Conservation (phyloP, 768 basidiomycete species). For the Steccherinum ochraceum region DNA sequence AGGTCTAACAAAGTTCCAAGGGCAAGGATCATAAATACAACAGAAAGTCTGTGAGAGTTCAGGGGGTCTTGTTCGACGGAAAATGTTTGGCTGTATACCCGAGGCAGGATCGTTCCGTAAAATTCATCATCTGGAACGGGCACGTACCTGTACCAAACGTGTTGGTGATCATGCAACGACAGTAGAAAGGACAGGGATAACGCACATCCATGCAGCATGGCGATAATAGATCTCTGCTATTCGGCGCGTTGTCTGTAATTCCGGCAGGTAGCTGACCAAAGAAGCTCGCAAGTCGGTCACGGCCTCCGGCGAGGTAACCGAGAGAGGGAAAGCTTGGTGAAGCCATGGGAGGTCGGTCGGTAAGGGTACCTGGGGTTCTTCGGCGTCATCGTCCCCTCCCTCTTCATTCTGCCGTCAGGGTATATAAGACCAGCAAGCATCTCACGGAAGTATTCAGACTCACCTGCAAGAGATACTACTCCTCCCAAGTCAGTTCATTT, state of each 20-base stretch:
- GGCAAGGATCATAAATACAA: conserved; percentile 60
- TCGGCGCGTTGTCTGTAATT: conserved; percentile 22
- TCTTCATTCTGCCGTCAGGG: conserved; percentile 44
- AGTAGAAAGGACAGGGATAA: neutral
- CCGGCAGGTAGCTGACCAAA: conserved; percentile 43
- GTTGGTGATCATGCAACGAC: neutral
- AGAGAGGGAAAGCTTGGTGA: conserved; percentile 54
- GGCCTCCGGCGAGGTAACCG: conserved; percentile 32
- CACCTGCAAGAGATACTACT: conserved; percentile 62
- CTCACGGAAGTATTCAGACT: conserved; percentile 8
- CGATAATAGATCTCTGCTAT: conserved; percentile 52
- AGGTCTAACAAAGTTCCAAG: conserved; percentile 59
- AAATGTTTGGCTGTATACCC: conserved; percentile 41
- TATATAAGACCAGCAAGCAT: conserved; percentile 2
- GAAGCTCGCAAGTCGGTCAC: conserved; percentile 37
- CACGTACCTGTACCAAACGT: conserved; percentile 42
- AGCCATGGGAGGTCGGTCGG: conserved; percentile 55
- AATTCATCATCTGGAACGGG: conserved; percentile 60
- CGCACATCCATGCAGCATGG: conserved; percentile 70
- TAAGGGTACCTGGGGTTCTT: conserved; percentile 31
- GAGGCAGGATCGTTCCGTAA: conserved; percentile 42
- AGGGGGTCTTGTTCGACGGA: conserved; percentile 31
- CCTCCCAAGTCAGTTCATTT: conserved; percentile 5
- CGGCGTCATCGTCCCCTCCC: conserved; percentile 46
- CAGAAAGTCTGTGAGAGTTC: conserved; percentile 48